Evolutionary conservation across 164 flowering plant species (phyloP), one percentile per base, ranked within the genome.

Genomic region (Nymphaea thermarum): DNA sequence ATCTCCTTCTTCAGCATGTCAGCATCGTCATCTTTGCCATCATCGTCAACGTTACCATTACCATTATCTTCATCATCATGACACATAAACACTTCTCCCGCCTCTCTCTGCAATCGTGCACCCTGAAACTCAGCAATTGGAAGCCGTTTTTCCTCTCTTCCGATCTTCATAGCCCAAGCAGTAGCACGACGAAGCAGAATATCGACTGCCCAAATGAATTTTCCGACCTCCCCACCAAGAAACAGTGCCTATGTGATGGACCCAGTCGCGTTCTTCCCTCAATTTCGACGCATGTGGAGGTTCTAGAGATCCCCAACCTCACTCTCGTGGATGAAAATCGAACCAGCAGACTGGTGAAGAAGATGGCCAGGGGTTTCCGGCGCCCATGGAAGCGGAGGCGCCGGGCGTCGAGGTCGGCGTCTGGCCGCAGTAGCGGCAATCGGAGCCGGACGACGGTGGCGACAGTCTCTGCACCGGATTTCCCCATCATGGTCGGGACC

Each of bases 181-280:
- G 14, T 15, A 51, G 14, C 12, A 10, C 57, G 57, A 51, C 12
- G 12, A 15, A 10, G 57, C 57, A 51, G 57, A 51, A 51, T 8
- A 8, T 15, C 15, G 57, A 51, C 14, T 2, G 12, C 78, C 44
- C 65, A 68, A 43, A 77, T 71, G 7, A 36, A 44, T 66, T 42
- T 72, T 66, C 74, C 75, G 70, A 57, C 76, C 73, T 7, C 65
- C 71, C 59, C 66, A 6, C 44, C 66, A 91, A 91, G 74, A 79
- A 92, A 8, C 95, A 89, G 5, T 89, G 93, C 76, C 80, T 82
- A 53, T 79, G 89, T 71, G 90, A 89, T 70, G 81, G 95, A 44
- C 71, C 86, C 47, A 83, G 89, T 4, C 68, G n/a, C 42, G n/a
- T 41, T 62, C 64, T 62, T 41, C 85, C 59, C 75, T 77, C 42